phyloP scores from a whole-genome alignment of 257 asterid genomes.

The Nyctanthes arbortristis region DNA sequence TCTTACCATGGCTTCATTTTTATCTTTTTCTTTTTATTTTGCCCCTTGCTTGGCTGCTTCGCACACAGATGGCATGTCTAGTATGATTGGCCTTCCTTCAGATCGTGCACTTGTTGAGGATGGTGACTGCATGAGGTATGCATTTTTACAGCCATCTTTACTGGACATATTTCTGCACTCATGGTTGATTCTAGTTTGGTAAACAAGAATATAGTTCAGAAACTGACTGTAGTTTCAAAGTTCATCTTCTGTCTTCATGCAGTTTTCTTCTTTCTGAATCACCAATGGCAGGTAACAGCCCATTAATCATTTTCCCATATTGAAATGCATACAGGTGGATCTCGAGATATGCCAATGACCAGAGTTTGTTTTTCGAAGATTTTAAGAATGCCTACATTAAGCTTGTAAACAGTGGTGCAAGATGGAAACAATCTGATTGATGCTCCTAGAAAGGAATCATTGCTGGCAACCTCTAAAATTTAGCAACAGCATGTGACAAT shows the following conservation, averaged over 20 bases:
- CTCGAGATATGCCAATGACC: constrained; percentile 76
- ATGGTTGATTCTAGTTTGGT: neutral
- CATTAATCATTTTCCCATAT: neutral
- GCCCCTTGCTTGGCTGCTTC: neutral
- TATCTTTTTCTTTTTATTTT: neutral
- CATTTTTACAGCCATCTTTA: neutral
- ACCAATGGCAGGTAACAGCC: neutral
- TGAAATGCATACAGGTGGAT: constrained; percentile 64
- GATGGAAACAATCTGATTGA: constrained; percentile 55
- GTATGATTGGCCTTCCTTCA: constrained; percentile 94
- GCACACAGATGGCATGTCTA: constrained; percentile 63
- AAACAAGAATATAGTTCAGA: neutral
- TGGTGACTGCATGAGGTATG: constrained; percentile 71
- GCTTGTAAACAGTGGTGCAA: constrained; percentile 81
- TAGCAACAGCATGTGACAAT: no score
- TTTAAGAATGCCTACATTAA: constrained; percentile 70
- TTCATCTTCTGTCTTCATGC: neutral
- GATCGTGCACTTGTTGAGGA: constrained; percentile 87
- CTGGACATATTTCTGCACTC: neutral
- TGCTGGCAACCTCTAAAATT: no score
- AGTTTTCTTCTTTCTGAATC: constrained; percentile 5
- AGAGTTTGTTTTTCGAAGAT: constrained; percentile 73
- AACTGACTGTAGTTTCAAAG: neutral
- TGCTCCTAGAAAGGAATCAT: no score
- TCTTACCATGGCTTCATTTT: neutral